These are phyloP conservation scores for Colletotrichum shisoi DNA, from an alignment of 2,329 filamentous ascomycete species.

Conservation along the genomic window DNA sequence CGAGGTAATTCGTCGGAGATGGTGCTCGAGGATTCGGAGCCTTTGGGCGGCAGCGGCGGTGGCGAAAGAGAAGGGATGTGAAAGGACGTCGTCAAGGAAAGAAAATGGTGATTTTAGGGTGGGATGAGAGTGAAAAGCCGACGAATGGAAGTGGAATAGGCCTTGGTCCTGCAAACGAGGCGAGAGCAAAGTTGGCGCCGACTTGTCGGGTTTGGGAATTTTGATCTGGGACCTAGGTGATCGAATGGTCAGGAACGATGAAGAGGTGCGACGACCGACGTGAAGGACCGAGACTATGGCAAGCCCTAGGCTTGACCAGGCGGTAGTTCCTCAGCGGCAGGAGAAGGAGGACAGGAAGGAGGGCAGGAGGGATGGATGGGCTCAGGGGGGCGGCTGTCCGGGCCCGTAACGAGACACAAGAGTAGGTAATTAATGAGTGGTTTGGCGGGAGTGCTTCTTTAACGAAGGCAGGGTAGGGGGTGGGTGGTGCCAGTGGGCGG, in stretches of 20 bases:
- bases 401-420: constrained; percentile 33
- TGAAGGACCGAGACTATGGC: constrained; percentile 36
- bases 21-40: constrained; percentile 21
- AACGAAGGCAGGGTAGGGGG: constrained; percentile 19
- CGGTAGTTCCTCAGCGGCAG: constrained; percentile 18
- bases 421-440: not conserved
- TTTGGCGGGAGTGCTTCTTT: constrained; percentile 26
- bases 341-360: not conserved
- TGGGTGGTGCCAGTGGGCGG: constrained; percentile 6
- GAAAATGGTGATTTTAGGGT: constrained; percentile 8
- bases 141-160: not conserved
- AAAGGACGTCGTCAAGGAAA: constrained; percentile 23
- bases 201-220: constrained; percentile 25
- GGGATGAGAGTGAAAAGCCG: constrained; percentile 17
- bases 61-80: not conserved
- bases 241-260: constrained; percentile 31
- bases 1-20: constrained; percentile 27
- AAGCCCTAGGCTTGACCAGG: constrained; percentile 33
- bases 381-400: constrained; percentile 28
- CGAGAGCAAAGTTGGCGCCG: constrained; percentile 25
- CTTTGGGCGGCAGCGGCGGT: constrained; percentile 18
- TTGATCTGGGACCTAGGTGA: constrained; percentile 28
- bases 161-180: constrained; percentile 23
- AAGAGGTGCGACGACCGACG: constrained; percentile 37
- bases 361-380: constrained; percentile 20